phyloP scores from a whole-genome alignment of 805 yeast genomes.

The Wickerhamiella kurtzmanii region DNA sequence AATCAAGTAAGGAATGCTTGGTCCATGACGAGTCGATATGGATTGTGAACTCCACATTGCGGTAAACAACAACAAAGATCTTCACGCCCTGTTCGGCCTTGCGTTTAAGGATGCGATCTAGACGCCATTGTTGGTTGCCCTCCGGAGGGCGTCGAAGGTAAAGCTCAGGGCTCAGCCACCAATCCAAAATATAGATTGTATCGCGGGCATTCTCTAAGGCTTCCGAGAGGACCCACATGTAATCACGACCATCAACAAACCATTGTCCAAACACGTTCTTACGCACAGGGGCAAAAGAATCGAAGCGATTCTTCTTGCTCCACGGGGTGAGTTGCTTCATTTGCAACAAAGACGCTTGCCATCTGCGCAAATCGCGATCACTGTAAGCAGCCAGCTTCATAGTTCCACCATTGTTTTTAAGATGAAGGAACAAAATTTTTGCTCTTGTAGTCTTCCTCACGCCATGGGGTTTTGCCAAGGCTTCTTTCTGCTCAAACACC shows the following conservation, averaged over 20 bases:
- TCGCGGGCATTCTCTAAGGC: constrained; percentile 91
- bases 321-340: constrained; percentile 62
- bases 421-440: constrained; percentile 19
- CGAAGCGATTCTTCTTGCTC: constrained; percentile 64
- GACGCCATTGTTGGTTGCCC: constrained; percentile 87
- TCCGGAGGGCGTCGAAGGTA: constrained; percentile 88
- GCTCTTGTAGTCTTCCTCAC: constrained; percentile 4
- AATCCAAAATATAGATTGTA: constrained; percentile 86
- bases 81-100: constrained; percentile 93
- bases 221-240: constrained; percentile 89
- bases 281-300: constrained; percentile 86
- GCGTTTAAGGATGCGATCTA: constrained; percentile 74
- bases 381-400: constrained; percentile 42
- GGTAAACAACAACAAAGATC: constrained; percentile 76
- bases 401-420: constrained; percentile 32
- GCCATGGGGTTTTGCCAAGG: neutral
- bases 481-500: constrained; percentile 1
- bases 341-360: constrained; percentile 57
- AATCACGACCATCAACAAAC: constrained; percentile 94
- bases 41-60: constrained; percentile 88
- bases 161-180: constrained; percentile 97
- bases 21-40: constrained; percentile 91
- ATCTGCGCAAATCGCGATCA: constrained; percentile 68
- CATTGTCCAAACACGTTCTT: constrained; percentile 80
- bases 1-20: constrained; percentile 75